phyloP scores from a whole-genome alignment of 1,284 basidiomycete species.

The Ceraceosorus bombacis region DNA sequence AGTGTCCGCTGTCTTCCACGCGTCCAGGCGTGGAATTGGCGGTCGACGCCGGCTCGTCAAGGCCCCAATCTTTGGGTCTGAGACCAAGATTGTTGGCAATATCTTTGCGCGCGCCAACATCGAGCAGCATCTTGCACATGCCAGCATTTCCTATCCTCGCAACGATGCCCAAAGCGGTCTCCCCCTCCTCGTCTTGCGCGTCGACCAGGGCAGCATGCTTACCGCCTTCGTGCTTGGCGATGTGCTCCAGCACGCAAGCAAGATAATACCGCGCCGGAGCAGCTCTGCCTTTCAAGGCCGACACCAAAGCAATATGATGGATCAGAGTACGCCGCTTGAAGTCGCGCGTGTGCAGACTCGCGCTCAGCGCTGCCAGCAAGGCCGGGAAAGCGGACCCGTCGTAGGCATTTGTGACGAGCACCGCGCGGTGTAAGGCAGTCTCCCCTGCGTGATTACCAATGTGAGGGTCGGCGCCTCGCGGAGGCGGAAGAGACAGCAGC shows the following conservation, averaged over 20 bases:
- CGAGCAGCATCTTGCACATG: conserved; percentile 76
- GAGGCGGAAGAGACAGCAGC: conserved; percentile 55
- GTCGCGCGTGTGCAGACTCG: conserved; percentile 80
- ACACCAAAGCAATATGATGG: conserved; percentile 88
- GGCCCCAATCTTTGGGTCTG: conserved; percentile 74
- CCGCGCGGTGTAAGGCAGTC: conserved; percentile 84
- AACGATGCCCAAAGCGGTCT: conserved; percentile 90
- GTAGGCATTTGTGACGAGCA: conserved; percentile 78
- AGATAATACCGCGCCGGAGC: conserved; percentile 82
- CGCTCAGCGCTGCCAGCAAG: conserved; percentile 60
- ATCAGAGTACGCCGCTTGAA: conserved; percentile 78
- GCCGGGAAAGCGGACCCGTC: conserved; percentile 65
- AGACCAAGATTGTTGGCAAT: conserved; percentile 90
- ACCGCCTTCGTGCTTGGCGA: conserved; percentile 47
- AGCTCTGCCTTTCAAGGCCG: conserved; percentile 80
- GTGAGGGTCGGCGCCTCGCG: conserved; percentile 46
- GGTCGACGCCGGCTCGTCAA: conserved; percentile 21
- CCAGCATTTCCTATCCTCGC: conserved; percentile 85
- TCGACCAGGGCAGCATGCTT: conserved; percentile 60
- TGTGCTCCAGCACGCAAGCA: conserved; percentile 75
- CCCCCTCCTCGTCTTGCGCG: conserved; percentile 89
- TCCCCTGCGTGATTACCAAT: conserved; percentile 76
- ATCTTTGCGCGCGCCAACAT: conserved; percentile 84
- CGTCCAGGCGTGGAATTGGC: neutral
- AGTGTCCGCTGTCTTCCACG: conserved; percentile 1